Base-by-base conservation (phyloP, 1,139 yeast genomes). In the Geotrichum citri-aurantii region DNA sequence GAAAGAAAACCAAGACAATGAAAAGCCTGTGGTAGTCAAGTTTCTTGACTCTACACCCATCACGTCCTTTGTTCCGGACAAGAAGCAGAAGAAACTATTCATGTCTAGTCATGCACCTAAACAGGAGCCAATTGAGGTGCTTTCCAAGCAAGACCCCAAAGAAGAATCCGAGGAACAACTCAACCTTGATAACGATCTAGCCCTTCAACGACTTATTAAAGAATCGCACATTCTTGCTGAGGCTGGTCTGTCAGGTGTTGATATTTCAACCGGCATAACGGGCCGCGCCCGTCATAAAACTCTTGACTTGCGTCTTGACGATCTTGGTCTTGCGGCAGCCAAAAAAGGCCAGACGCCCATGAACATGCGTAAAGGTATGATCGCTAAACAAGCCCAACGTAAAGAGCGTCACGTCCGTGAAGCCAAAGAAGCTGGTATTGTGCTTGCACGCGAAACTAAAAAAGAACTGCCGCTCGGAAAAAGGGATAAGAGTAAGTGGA, bases 361-460 rank as follows among this genome's bases (percentile, higher is more conserved):
- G 92, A 72, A 81, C 24, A 84, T 90, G 78, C 80, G 97, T 60
- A 88, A 87, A 68, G 96, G 96, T 1, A 86, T 92, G 86, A 77
- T 88, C 47, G 74, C 77, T 54, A 80, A 84, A 56, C 80, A 85
- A 57, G 26, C 51, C 8, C 23, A 48, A 23, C 57, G 61, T 24
- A 51, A 58, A n/a, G 58, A 57, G n/a, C 49, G 52, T 21, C 82
- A 81, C 67, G 81, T 79, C 68, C 96, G 88, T 69, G 75, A 79
- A 59, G 97, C 99, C 7, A 80, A 77, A 61, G 92, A 92, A 48
- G 96, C 95, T 1, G 98, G 98, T 8, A 88, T 92, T 61, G 81
- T 93, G 24, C 76, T 92, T 56, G 79, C 80, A 37, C 76, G 75
- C 37, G 84, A 62, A 73, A 90, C 59, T 77, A 86, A 52, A 92